Conservation (phyloP, 768 basidiomycete species). For the Kwoniella heveanensis region DNA sequence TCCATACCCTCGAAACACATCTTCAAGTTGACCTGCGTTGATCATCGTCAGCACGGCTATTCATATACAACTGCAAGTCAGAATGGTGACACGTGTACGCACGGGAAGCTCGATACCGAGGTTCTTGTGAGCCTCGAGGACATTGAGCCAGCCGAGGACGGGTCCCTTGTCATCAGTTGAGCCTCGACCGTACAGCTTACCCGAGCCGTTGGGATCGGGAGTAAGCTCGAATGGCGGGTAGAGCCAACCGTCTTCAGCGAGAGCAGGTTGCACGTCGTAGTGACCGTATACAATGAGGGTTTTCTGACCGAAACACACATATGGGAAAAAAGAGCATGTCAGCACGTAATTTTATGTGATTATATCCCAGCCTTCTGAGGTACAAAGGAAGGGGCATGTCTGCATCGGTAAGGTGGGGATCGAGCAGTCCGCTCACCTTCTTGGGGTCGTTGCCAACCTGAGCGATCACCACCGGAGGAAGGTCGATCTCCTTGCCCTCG, state of each 20-base stretch:
- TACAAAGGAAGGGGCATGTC: conserved; percentile 15
- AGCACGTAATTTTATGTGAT: background rate
- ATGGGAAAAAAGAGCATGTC: background rate
- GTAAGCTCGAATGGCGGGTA: conserved; percentile 80
- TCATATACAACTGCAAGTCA: background rate
- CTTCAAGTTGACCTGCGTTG: conserved; percentile 67
- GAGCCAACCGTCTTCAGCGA: conserved; percentile 77
- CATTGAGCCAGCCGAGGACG: conserved; percentile 83
- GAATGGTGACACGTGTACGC: conserved; percentile 8
- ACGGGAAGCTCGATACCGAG: conserved; percentile 71
- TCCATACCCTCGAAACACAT: conserved; percentile 98
- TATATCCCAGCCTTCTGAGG: background rate
- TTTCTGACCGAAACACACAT: conserved; percentile 59
- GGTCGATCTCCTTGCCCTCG: conserved; percentile 69
- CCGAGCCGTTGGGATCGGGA: conserved; percentile 60
- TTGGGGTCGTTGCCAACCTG: conserved; percentile 75
- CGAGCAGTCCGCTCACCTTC: conserved; percentile 59
- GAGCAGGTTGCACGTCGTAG: conserved; percentile 85
- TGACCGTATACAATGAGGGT: conserved; percentile 92
- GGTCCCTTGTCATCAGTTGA: conserved; percentile 91
- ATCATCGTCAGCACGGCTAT: background rate
- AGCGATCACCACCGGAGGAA: conserved; percentile 84
- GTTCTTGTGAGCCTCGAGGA: conserved; percentile 77
- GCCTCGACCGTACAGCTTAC: conserved; percentile 78
- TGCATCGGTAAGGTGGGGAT: background rate